Base-by-base conservation (phyloP, 768 basidiomycete genomes). In the Favolaschia claudopus region DNA sequence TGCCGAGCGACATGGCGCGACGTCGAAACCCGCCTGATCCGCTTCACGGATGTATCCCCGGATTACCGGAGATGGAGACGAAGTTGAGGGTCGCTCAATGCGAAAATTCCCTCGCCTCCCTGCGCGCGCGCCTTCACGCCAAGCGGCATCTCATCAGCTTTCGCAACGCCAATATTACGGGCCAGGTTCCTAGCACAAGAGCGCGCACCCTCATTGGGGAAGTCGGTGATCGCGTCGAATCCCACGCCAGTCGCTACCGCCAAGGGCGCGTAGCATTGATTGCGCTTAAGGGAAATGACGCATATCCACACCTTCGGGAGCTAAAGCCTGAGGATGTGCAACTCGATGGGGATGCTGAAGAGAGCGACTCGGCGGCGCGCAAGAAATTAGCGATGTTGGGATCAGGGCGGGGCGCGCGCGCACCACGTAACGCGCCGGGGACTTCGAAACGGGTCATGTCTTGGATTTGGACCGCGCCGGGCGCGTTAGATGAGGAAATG, bases 391-490 rank as follows among this genome's bases (percentile, higher is more conserved):
- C 25, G 14, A 20, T 7, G 14, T 38, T 50, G 20, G 56, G 58
- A 17, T 31, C 32, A 2, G 33, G 33, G 37, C 40, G 24, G 6
- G 39, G 39, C 17, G 19, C 20, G 5, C 29, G 47, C 25, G 22
- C 52, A 15, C 12, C 55, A 12, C 43, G 42, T 1, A 52, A 32
- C 10, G 22, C 20, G 36, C 36, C 56, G 24, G 37, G 40, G 25
- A 27, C 31, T 2, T 33, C 17, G 27, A 39, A 28, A 19, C 43
- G 42, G 27, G 31, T 19, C 1, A 37, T 59, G 33, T 60, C 58
- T 3, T 63, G 62, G 62, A 53, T 55, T 14, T 51, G 54, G 48
- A 51, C 48, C 5, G 54, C 32, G 13, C 45, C 37, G 2, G 49
- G 42, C 7, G 50, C 13, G 17, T 43, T 46, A 4, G 38, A 54